These are phyloP conservation scores for Ceratocystis ficicola DNA, from an alignment of 2,329 filamentous ascomycete species.

Conservation along the genomic window DNA sequence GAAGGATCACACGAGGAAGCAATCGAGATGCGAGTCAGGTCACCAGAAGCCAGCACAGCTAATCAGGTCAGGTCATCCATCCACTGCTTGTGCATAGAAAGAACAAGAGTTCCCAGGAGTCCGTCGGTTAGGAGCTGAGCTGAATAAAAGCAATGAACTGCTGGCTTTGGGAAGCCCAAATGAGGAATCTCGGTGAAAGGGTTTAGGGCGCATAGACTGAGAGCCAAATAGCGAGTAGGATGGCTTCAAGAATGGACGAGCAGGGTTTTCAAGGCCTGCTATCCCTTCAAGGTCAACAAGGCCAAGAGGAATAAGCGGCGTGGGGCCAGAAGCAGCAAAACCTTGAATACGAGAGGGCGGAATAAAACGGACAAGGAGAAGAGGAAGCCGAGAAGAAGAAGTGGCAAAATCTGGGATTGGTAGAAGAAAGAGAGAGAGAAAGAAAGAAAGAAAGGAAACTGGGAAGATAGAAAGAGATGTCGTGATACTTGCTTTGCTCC, in stretches of 20 bases:
- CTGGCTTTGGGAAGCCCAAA: neutral
- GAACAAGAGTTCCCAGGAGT: neutral
- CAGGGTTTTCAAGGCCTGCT: no score
- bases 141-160: no score
- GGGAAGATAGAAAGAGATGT: neutral
- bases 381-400: neutral
- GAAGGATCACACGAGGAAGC: conserved; percentile 8
- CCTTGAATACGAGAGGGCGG: conserved; percentile 8
- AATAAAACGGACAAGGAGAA: neutral
- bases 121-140: no score
- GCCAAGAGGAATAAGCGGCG: neutral
- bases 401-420: neutral
- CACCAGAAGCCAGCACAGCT: no score
- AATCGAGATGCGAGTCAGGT: conserved; percentile 5
- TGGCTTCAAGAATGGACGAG: neutral
- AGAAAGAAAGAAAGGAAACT: neutral
- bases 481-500: neutral
- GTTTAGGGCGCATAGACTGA: neutral
- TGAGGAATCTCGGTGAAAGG: neutral
- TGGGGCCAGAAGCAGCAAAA: neutral
- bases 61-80: neutral
- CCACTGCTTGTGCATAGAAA: neutral
- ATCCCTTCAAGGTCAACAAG: neutral
- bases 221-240: neutral
- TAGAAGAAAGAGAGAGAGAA: neutral